Conservation (phyloP, 306 rosid genomes). For the Corylus avellana region DNA sequence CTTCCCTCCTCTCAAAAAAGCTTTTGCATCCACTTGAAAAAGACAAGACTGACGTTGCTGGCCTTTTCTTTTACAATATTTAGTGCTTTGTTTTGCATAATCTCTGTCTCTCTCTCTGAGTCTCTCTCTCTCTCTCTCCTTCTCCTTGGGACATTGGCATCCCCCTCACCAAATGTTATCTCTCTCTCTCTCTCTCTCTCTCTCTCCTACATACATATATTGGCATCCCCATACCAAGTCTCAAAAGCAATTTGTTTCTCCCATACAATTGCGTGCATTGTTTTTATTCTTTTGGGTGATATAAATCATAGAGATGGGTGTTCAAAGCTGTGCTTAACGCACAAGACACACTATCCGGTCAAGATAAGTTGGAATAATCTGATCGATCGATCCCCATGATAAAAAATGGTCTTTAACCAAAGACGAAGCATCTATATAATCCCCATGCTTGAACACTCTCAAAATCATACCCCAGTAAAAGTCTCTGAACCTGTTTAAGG, state of each 20-base stretch:
- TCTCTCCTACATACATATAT: not conserved
- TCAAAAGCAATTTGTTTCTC: conserved; percentile 27
- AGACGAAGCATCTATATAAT: no score
- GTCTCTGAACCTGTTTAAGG: no score
- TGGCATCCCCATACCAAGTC: conserved; percentile 3
- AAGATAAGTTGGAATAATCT: no score
- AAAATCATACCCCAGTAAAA: no score
- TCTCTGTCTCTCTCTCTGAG: not conserved
- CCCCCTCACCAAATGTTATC: conserved; percentile 14
- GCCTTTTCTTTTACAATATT: conserved; percentile 37
- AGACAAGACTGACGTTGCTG: conserved; percentile 42
- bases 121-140: no score
- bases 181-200: conserved; percentile 2
- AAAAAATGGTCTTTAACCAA: no score
- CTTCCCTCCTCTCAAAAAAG: not conserved
- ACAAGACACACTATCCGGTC: no score
- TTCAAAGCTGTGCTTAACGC: not conserved
- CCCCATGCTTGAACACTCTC: no score
- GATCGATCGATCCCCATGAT: no score
- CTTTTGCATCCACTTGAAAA: conserved; percentile 19
- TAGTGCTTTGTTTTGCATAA: conserved; percentile 37
- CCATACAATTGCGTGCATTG: conserved; percentile 43
- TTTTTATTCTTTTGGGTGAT: conserved; percentile 24
- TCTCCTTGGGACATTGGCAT: conserved; percentile 9
- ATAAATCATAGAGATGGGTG: conserved; percentile 27